phyloP scores from a whole-genome alignment of 225 moss, liverwort and hornwort species.

The Thuidium tamariscinum region DNA sequence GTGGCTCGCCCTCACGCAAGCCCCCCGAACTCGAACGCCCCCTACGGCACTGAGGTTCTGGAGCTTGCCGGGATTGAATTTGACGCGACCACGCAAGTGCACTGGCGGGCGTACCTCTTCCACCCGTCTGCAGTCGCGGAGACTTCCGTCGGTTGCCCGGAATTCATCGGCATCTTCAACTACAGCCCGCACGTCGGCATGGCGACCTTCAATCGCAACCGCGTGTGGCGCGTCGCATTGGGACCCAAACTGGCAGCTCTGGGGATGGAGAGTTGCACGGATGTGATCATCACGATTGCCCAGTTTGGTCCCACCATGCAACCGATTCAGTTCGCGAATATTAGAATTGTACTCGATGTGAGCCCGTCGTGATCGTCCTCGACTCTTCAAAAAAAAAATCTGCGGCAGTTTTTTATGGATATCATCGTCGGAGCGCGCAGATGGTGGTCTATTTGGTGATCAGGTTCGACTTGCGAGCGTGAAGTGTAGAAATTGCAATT shows the following conservation, averaged over 20 bases:
- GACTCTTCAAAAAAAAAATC: too few relatives aligned
- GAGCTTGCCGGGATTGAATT: not conserved
- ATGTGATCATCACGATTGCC: constrained; percentile 13
- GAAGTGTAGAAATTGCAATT: not conserved
- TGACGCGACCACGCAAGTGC: not conserved
- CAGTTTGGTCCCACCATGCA: not conserved
- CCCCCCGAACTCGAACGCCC: not conserved
- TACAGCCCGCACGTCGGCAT: constrained; percentile 18
- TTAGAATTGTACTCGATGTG: not conserved
- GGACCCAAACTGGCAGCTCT: not conserved
- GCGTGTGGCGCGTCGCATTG: constrained; percentile 7
- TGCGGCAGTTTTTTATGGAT: not conserved
- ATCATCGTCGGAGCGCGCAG: not conserved
- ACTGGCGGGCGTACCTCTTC: constrained; percentile 14
- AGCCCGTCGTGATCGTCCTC: not conserved
- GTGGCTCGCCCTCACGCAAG: not conserved
- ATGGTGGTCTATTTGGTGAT: not conserved
- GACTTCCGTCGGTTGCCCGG: constrained; percentile 18
- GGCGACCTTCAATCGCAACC: not conserved
- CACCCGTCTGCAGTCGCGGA: not conserved
- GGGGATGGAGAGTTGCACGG: not conserved
- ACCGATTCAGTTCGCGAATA: not conserved
- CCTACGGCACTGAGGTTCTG: not conserved
- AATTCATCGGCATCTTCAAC: constrained; percentile 21
- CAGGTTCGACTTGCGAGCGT: not conserved